phyloP scores from a whole-genome alignment of 495 filamentous ascomycete genomes.

The Xanthoparmelia taractica region DNA sequence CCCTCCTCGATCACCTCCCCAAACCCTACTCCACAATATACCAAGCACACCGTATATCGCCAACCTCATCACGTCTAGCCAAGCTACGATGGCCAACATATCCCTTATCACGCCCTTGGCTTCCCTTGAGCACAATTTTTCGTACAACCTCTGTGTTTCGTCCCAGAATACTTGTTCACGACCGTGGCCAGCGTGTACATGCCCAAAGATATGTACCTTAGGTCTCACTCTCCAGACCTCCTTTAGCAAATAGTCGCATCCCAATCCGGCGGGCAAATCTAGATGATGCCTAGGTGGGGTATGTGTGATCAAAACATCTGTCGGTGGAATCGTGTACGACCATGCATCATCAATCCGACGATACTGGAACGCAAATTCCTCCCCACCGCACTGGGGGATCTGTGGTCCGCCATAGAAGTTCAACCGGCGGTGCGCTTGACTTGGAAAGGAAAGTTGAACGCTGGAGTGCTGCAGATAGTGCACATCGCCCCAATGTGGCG shows the following conservation, averaged over 20 bases:
- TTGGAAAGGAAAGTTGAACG: conserved; percentile 42
- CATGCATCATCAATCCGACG: conserved; percentile 52
- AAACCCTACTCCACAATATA: conserved; percentile 63
- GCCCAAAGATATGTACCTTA: conserved; percentile 78
- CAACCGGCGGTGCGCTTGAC: conserved; percentile 34
- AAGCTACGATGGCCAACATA: conserved; percentile 44
- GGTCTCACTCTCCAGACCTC: conserved; percentile 77
- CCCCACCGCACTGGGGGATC: conserved; percentile 50
- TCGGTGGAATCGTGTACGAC: conserved; percentile 60
- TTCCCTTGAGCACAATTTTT: conserved; percentile 49
- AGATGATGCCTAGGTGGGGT: conserved; percentile 63
- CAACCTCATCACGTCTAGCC: conserved; percentile 56
- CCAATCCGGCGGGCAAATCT: conserved; percentile 55
- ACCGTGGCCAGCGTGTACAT: conserved; percentile 64
- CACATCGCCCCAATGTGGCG: conserved; percentile 50
- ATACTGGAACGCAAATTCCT: conserved; percentile 63
- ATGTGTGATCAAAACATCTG: conserved; percentile 83
- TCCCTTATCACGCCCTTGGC: conserved; percentile 46
- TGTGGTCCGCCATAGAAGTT: conserved; percentile 58
- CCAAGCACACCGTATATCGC: conserved; percentile 54
- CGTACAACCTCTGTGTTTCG: conserved; percentile 63
- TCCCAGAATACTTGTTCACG: conserved; percentile 69
- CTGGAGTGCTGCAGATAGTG: conserved; percentile 59
- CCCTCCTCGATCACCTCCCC: conserved; percentile 52
- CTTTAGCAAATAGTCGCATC: conserved; percentile 64